A percentile compares a stretch with the other conserved stretches of the same genome.
Conservation (phyloP, 2,329 filamentous ascomycete genomes). For the Plectosphaerella cucumerina region DNA sequence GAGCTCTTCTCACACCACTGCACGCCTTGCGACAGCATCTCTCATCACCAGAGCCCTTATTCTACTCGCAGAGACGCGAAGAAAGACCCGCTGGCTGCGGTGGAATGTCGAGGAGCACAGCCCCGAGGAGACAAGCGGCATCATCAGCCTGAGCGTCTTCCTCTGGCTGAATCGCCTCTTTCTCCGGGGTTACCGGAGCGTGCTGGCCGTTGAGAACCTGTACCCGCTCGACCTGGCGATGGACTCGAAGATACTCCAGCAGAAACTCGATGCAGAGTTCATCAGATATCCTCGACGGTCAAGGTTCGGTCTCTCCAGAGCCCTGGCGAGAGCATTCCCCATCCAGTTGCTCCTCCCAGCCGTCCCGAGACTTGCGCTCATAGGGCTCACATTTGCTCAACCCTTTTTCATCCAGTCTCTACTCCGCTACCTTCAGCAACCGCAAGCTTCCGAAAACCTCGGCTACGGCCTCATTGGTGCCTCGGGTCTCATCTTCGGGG, state of each 20-base stretch:
- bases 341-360: slow-evolving; percentile 29
- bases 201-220: slow-evolving; percentile 24
- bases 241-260: background rate
- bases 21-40: slow-evolving; percentile 28
- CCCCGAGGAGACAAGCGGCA: slow-evolving; percentile 28
- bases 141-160: slow-evolving; percentile 25
- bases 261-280: slow-evolving; percentile 6
- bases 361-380: slow-evolving; percentile 28
- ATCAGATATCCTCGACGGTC: slow-evolving; percentile 12
- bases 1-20: slow-evolving; percentile 13
- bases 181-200: slow-evolving; percentile 23
- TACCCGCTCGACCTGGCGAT: slow-evolving; percentile 25
- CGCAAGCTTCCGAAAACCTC: slow-evolving; percentile 14
- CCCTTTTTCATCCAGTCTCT: slow-evolving; percentile 37
- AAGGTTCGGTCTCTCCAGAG: slow-evolving; percentile 21
- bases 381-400: slow-evolving; percentile 37
- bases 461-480: slow-evolving; percentile 30
- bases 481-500: slow-evolving; percentile 22
- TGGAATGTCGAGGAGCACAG: slow-evolving; percentile 35
- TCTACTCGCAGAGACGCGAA: slow-evolving; percentile 30
- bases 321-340: slow-evolving; percentile 22
- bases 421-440: slow-evolving; percentile 25
- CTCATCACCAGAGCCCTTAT: slow-evolving; percentile 30
- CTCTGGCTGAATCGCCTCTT: slow-evolving; percentile 32
- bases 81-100: slow-evolving; percentile 32